A percentile compares a stretch with the other conserved stretches of the same genome.
phyloP scores from a whole-genome alignment of 1,284 basidiomycete genomes.

The Rhodotorula sp. region DNA sequence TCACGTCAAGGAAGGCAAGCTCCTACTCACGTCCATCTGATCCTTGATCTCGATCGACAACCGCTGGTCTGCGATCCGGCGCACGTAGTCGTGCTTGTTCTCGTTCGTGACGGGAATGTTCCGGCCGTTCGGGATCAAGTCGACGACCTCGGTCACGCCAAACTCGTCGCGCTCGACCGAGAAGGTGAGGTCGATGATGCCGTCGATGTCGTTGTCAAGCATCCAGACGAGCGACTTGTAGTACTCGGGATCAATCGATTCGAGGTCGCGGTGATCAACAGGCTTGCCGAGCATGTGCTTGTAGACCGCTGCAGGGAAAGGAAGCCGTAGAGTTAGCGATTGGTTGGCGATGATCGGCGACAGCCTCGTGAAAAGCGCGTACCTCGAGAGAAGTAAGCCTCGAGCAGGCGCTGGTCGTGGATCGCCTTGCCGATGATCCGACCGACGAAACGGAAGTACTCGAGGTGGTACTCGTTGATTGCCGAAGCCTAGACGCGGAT shows the following conservation, averaged over 20 bases:
- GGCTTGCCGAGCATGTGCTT: slow-evolving; percentile 86
- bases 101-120: slow-evolving; percentile 83
- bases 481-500: slow-evolving; percentile 89
- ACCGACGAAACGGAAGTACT: slow-evolving; percentile 98
- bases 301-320: slow-evolving; percentile 63
- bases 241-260: slow-evolving; percentile 95
- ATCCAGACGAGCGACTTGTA: slow-evolving; percentile 92
- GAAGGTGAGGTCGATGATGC: slow-evolving; percentile 68
- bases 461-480: slow-evolving; percentile 83
- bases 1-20: not conserved
- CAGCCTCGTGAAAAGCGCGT: not conserved
- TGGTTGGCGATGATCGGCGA: too few relatives aligned
- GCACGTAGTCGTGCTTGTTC: slow-evolving; percentile 95
- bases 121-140: slow-evolving; percentile 79
- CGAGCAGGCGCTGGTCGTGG: slow-evolving; percentile 89
- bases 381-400: slow-evolving; percentile 93
- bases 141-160: slow-evolving; percentile 79
- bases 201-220: slow-evolving; percentile 81
- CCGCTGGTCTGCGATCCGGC: slow-evolving; percentile 83
- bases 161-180: slow-evolving; percentile 93
- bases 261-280: slow-evolving; percentile 89
- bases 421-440: slow-evolving; percentile 95
- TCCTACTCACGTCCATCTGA: slow-evolving; percentile 62
- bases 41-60: slow-evolving; percentile 92
- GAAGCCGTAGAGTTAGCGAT: not conserved